phyloP scores from a whole-genome alignment of 257 asterid species.

The Fraxinus anomala region DNA sequence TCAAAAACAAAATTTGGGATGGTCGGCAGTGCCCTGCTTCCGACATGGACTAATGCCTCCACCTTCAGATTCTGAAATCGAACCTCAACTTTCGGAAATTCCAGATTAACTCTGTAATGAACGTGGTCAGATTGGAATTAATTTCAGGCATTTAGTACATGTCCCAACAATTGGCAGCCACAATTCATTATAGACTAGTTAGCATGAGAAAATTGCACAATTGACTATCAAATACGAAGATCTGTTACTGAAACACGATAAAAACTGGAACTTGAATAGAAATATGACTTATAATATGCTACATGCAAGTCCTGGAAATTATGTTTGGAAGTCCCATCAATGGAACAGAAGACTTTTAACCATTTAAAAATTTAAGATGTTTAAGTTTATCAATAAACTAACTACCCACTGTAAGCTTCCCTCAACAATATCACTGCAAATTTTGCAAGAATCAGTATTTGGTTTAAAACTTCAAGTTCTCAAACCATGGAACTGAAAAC shows the following conservation, averaged over 20 bases:
- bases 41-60: slow-evolving; percentile 65
- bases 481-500: not conserved
- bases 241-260: not conserved
- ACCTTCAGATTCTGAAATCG: slow-evolving; percentile 65
- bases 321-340: too few relatives aligned
- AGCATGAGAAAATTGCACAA: not conserved
- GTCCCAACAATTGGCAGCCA: not conserved
- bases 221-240: not conserved
- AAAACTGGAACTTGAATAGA: not conserved
- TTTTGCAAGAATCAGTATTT: too few relatives aligned
- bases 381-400: too few relatives aligned
- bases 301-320: too few relatives aligned
- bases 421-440: too few relatives aligned
- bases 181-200: not conserved
- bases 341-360: not conserved
- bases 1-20: slow-evolving; percentile 69
- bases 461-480: too few relatives aligned
- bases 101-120: slow-evolving; percentile 54
- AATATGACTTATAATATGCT: too few relatives aligned
- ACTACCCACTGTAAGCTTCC: not conserved
- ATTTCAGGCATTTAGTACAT: not conserved
- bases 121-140: slow-evolving; percentile 19
- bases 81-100: slow-evolving; percentile 67
- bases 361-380: not conserved
- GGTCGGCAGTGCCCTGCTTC: slow-evolving; percentile 77